A percentile compares a stretch with the other conserved stretches of the same genome.
Conservation (phyloP, 257 asterid genomes). For the Nicotiana knightiana region DNA sequence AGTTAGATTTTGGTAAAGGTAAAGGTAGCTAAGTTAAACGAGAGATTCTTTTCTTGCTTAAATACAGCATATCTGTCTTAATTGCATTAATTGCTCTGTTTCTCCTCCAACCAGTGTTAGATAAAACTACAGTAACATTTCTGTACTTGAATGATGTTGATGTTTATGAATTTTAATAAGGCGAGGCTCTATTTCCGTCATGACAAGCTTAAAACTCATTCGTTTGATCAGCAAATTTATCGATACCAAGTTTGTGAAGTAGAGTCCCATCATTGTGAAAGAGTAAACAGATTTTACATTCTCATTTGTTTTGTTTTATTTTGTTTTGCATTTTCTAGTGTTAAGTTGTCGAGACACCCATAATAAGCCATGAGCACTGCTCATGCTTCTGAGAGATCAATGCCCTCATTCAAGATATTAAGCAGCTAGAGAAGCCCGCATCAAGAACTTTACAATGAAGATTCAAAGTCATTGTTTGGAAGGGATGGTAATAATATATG, state of each 20-base stretch:
- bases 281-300: not conserved
- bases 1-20: constrained; percentile 1
- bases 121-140: not conserved
- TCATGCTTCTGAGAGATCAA: too few relatives aligned
- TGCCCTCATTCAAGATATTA: too few relatives aligned
- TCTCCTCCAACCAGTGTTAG: not conserved
- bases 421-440: too few relatives aligned
- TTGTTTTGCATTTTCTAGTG: too few relatives aligned
- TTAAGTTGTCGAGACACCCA: too few relatives aligned
- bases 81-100: not conserved
- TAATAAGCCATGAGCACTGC: too few relatives aligned
- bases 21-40: not conserved
- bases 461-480: too few relatives aligned
- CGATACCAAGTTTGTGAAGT: not conserved
- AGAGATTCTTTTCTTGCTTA: not conserved
- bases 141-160: not conserved
- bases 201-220: not conserved
- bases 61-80: not conserved
- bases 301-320: not conserved
- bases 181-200: not conserved
- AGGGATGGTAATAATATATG: too few relatives aligned
- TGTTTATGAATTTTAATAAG: not conserved
- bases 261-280: not conserved
- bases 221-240: not conserved
- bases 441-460: too few relatives aligned